A percentile compares a stretch with the other conserved stretches of the same genome.
phyloP scores from a whole-genome alignment of 495 filamentous ascomycete genomes.

The Umbilicaria muhlenbergii region DNA sequence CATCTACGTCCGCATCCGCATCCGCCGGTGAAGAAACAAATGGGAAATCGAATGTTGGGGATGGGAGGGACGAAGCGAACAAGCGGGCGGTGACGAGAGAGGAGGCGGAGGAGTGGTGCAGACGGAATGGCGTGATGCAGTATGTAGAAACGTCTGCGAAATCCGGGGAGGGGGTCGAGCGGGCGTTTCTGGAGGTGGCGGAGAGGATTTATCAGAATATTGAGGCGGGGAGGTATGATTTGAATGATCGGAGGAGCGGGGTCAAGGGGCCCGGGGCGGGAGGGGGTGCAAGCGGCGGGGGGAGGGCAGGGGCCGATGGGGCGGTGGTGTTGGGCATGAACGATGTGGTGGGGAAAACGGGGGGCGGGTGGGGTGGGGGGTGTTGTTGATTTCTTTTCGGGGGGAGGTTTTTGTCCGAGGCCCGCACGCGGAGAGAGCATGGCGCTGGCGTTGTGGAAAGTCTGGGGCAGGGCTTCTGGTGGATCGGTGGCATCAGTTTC shows the following conservation, averaged over 20 bases:
- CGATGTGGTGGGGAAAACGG: slow-evolving; percentile 33
- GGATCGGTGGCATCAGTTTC: too few relatives aligned
- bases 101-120: slow-evolving; percentile 82
- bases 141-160: slow-evolving; percentile 97
- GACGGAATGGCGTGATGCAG: slow-evolving; percentile 60
- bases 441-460: too few relatives aligned
- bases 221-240: slow-evolving; percentile 78
- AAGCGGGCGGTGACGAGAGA: slow-evolving; percentile 60
- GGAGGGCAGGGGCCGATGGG: slow-evolving; percentile 24
- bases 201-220: slow-evolving; percentile 93
- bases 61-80: slow-evolving; percentile 27
- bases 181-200: slow-evolving; percentile 82
- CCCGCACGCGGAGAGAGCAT: too few relatives aligned
- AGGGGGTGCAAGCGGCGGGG: slow-evolving; percentile 19
- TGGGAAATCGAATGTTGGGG: not conserved
- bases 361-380: slow-evolving; percentile 24
- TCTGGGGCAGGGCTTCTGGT: too few relatives aligned
- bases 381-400: slow-evolving; percentile 27
- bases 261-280: slow-evolving; percentile 63
- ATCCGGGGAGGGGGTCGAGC: slow-evolving; percentile 81
- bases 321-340: slow-evolving; percentile 43
- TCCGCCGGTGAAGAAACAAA: not conserved
- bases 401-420: too few relatives aligned
- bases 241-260: slow-evolving; percentile 87
- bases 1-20: too few relatives aligned